These are phyloP conservation scores for Paecilomyces sp. DNA, from an alignment of 2,329 filamentous ascomycete species.

Conservation along the genomic window DNA sequence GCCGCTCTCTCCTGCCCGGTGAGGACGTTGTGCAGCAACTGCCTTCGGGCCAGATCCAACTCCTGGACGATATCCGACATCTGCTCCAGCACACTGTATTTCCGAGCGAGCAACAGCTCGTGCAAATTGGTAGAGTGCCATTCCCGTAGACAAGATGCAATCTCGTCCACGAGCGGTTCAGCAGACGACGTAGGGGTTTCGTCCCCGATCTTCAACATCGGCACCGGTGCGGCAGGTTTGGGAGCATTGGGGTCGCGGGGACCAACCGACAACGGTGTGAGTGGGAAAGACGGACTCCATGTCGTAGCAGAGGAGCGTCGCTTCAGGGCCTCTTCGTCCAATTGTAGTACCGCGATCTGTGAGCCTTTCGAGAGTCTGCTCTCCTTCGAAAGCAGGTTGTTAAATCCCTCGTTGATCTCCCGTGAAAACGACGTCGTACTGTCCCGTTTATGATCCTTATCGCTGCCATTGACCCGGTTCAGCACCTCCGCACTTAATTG, in stretches of 20 bases:
- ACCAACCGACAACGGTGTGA: conserved; percentile 25
- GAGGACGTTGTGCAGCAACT: conserved; percentile 89
- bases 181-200: conserved; percentile 84
- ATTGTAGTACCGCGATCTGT: conserved; percentile 30
- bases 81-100: conserved; percentile 74
- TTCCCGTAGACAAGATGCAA: conserved; percentile 90
- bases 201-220: conserved; percentile 95
- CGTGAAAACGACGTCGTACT: conserved; percentile 20
- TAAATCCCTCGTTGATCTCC: conserved; percentile 14
- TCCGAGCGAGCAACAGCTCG: conserved; percentile 73
- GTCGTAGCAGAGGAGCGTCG: conserved; percentile 22
- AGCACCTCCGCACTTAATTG: conserved; percentile 28
- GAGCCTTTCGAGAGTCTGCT: conserved; percentile 29
- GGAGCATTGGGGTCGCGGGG: conserved; percentile 54
- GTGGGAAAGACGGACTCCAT: conserved; percentile 21
- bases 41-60: conserved; percentile 78
- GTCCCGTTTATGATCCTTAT: conserved; percentile 18
- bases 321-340: conserved; percentile 25
- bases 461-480: conserved; percentile 20
- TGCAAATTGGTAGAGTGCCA: conserved; percentile 98
- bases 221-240: conserved; percentile 84
- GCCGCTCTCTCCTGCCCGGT: conserved; percentile 75
- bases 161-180: conserved; percentile 93
- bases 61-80: conserved; percentile 72
- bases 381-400: conserved; percentile 21